phyloP scores from a whole-genome alignment of 208 protist species.

The Herpetomonas samuelpessoai region DNA sequence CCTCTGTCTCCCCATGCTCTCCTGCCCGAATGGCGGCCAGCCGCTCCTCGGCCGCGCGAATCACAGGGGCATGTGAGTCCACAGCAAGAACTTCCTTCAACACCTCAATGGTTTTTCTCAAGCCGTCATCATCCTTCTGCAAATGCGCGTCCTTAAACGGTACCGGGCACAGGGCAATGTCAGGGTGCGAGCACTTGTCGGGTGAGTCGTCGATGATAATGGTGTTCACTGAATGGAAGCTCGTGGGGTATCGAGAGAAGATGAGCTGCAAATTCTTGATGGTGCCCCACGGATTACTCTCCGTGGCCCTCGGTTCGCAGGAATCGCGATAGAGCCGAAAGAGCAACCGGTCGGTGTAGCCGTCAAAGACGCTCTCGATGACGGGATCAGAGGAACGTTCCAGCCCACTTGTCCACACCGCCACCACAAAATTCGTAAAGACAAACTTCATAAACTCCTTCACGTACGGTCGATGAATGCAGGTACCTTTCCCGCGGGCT shows the following conservation, averaged over 20 bases:
- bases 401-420: constrained; percentile 89
- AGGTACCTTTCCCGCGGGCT: constrained; percentile 61
- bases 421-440: constrained; percentile 87
- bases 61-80: constrained; percentile 70
- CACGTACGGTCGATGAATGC: constrained; percentile 70
- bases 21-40: constrained; percentile 12
- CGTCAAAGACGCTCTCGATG: constrained; percentile 82
- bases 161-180: constrained; percentile 84
- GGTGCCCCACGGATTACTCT: constrained; percentile 73
- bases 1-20: neutral
- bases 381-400: constrained; percentile 82
- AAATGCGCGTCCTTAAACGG: constrained; percentile 69
- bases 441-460: constrained; percentile 79
- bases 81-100: constrained; percentile 69
- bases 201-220: constrained; percentile 91
- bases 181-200: constrained; percentile 89
- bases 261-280: constrained; percentile 85
- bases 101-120: constrained; percentile 61
- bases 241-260: constrained; percentile 77
- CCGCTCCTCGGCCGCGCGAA: constrained; percentile 65
- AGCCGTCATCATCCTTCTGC: constrained; percentile 62
- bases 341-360: constrained; percentile 75
- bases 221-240: constrained; percentile 88
- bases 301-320: constrained; percentile 51
- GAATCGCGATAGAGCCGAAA: constrained; percentile 78